These are phyloP conservation scores for Cytospora chrysosperma DNA, from an alignment of 2,329 filamentous ascomycete species.

Conservation along the genomic window DNA sequence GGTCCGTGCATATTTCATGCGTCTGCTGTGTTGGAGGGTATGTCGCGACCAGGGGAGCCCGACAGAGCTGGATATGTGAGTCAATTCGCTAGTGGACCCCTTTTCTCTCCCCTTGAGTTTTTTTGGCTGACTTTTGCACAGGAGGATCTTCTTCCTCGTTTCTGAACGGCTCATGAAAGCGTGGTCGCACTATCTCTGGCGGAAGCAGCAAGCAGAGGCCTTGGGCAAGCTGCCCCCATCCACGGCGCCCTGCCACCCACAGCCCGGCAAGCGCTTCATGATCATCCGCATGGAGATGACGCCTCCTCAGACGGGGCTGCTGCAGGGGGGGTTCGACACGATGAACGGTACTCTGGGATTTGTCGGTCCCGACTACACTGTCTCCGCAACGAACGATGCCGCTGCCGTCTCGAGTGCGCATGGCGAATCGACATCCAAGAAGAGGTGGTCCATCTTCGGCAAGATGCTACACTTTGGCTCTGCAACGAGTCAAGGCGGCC, in stretches of 20 bases:
- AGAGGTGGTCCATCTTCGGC: constrained; percentile 64
- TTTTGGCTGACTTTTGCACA: constrained; percentile 38
- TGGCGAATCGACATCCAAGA: constrained; percentile 39
- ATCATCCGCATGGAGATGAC: constrained; percentile 78
- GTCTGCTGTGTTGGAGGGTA: constrained; percentile 84
- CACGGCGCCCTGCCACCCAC: constrained; percentile 78
- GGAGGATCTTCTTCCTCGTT: constrained; percentile 67
- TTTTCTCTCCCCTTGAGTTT: background rate
- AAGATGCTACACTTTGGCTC: constrained; percentile 56
- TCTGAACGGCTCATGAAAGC: constrained; percentile 66
- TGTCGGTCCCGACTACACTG: constrained; percentile 34
- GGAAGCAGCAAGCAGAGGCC: constrained; percentile 65
- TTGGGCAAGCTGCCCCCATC: constrained; percentile 60
- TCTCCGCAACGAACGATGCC: constrained; percentile 20
- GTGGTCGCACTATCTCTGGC: constrained; percentile 78
- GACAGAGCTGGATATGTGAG: constrained; percentile 66
- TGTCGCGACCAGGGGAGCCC: constrained; percentile 71
- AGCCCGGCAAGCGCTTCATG: constrained; percentile 80
- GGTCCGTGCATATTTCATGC: constrained; percentile 91
- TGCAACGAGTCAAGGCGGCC: constrained; percentile 18
- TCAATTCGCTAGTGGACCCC: constrained; percentile 26
- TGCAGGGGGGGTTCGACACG: constrained; percentile 28
- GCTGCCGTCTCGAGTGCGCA: constrained; percentile 29
- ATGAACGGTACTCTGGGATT: constrained; percentile 41
- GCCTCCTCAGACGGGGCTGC: constrained; percentile 46